Percentiles rank a stretch among this genome's conserved stretches.
Conservation (phyloP, 2,329 filamentous ascomycete genomes). For the Pseudogymnoascus verrucosus region DNA sequence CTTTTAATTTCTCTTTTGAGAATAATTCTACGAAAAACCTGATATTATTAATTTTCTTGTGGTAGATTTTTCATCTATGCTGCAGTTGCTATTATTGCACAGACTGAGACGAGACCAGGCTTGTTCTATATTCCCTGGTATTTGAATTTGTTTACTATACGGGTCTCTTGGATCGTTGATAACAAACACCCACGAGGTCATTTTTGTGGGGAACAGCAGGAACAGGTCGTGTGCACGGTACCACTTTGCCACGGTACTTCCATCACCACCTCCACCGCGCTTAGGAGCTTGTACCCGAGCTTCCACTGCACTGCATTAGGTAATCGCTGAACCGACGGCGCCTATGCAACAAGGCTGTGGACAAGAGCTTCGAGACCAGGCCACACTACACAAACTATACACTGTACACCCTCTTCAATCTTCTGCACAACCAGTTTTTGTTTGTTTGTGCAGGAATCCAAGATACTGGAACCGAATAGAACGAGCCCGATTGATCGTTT, state of each 20-base stretch:
- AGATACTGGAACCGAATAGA: background rate
- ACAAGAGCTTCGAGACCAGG: background rate
- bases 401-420: background rate
- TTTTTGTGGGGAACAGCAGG: background rate
- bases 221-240: constrained; percentile 2
- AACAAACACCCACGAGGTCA: background rate
- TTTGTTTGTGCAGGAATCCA: background rate
- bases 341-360: constrained; percentile 1
- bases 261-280: background rate
- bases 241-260: constrained; percentile 1
- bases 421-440: background rate
- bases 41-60: background rate
- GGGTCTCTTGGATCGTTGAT: background rate
- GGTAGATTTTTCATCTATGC: background rate
- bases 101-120: background rate
- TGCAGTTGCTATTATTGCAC: background rate
- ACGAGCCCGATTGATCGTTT: background rate
- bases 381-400: constrained; percentile 7
- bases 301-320: background rate
- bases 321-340: background rate
- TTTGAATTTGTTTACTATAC: background rate
- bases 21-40: background rate
- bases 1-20: background rate
- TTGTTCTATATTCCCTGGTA: background rate
- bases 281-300: background rate